phyloP scores from a whole-genome alignment of 1,284 basidiomycete species.

The Trametes hirsuta region DNA sequence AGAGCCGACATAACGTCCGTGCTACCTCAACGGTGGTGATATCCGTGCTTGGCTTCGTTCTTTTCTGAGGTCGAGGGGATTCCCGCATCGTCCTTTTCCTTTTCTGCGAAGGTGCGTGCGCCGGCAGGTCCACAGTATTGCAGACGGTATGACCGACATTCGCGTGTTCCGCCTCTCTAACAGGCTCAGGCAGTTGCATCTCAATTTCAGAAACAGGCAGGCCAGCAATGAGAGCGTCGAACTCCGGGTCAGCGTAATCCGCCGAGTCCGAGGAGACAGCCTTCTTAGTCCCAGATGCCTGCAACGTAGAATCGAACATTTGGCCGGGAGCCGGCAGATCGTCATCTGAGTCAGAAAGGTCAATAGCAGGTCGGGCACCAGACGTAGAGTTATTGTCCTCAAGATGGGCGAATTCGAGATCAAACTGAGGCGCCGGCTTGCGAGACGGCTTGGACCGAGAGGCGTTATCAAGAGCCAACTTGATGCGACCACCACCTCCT shows the following conservation, averaged over 20 bases:
- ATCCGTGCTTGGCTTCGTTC: neutral
- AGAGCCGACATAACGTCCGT: too few species aligned
- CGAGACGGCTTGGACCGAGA: conserved; percentile 20
- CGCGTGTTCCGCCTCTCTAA: neutral
- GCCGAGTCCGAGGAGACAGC: conserved; percentile 24
- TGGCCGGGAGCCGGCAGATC: conserved; percentile 51
- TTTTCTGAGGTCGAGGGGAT: neutral
- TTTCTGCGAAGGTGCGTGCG: conserved; percentile 6
- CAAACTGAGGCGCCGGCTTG: conserved; percentile 48
- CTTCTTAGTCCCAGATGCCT: conserved; percentile 1
- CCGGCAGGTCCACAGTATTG: neutral
- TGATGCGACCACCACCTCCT: conserved; percentile 48
- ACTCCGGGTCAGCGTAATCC: conserved; percentile 43
- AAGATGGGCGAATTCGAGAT: conserved; percentile 55
- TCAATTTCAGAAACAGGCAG: conserved; percentile 12
- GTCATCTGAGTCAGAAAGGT: conserved; percentile 37
- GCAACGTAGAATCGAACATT: conserved; percentile 28
- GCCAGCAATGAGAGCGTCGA: conserved; percentile 40
- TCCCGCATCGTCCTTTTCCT: conserved; percentile 6
- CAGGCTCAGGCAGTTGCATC: too few species aligned
- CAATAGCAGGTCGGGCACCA: conserved; percentile 18
- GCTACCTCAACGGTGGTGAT: conserved; percentile 12
- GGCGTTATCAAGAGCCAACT: conserved; percentile 38
- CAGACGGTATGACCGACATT: neutral
- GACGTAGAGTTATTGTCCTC: conserved; percentile 33